Conservation (phyloP, 2,329 filamentous ascomycete species). For the Hirsutella rhossiliensis region DNA sequence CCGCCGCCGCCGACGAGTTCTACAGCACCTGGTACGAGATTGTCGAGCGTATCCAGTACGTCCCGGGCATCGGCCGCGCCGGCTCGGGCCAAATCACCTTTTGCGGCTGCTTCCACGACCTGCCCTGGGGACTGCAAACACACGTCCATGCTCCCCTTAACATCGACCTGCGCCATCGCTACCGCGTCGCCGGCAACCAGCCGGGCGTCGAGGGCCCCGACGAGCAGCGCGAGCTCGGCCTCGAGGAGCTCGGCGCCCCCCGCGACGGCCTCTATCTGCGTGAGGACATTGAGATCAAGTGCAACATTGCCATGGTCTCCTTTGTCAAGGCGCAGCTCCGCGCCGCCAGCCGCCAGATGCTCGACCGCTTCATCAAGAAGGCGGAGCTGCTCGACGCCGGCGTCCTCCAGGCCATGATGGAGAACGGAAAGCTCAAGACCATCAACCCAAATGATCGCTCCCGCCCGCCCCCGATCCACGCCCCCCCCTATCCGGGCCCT, state of each 20-base stretch:
- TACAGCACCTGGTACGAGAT: conserved; percentile 69
- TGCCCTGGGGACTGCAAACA: conserved; percentile 60
- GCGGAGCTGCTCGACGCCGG: conserved; percentile 57
- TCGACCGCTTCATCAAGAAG: conserved; percentile 57
- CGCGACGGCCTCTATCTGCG: conserved; percentile 54
- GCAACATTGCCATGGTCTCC: conserved; percentile 51
- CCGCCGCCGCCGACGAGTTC: conserved; percentile 57
- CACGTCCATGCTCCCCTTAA: conserved; percentile 59
- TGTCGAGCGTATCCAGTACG: conserved; percentile 53
- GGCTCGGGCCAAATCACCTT: conserved; percentile 51
- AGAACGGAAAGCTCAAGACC: conserved; percentile 50
- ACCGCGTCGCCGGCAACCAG: conserved; percentile 57
- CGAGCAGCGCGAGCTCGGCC: conserved; percentile 43
- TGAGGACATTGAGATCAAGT: conserved; percentile 60
- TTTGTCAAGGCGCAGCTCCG: conserved; percentile 59
- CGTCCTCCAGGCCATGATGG: conserved; percentile 54
- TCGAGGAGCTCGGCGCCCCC: conserved; percentile 45
- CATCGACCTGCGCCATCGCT: conserved; percentile 56
- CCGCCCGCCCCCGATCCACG: conserved; percentile 11
- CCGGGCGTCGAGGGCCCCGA: conserved; percentile 51
- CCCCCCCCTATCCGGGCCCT: conserved; percentile 6
- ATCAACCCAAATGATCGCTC: conserved; percentile 39
- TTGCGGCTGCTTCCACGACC: conserved; percentile 60
- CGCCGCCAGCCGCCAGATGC: conserved; percentile 54
- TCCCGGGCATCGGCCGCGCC: conserved; percentile 45